Conservation (phyloP, 2,329 filamentous ascomycete species). For the Paraconiothyrium sp. region DNA sequence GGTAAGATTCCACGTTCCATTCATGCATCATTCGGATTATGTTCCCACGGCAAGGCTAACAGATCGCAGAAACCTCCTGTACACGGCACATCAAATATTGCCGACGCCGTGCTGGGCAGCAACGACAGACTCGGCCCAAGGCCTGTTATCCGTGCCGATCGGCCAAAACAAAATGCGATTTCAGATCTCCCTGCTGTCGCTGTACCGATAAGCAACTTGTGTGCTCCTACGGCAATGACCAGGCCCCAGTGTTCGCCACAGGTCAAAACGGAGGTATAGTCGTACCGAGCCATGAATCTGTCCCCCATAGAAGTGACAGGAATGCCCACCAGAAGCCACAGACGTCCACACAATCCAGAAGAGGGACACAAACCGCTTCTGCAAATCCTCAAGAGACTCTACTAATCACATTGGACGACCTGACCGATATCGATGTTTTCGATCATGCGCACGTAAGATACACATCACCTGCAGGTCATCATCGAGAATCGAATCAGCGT, state of each 20-base stretch:
- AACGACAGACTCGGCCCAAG: neutral
- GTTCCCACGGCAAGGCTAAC: neutral
- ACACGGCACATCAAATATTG: constrained; percentile 5
- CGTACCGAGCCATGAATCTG: neutral
- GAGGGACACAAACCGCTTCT: neutral
- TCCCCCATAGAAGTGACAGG: neutral
- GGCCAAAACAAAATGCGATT: constrained; percentile 4
- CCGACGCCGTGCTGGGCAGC: constrained; percentile 3
- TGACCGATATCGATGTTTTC: neutral
- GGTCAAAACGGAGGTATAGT: neutral
- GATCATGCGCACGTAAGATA: neutral
- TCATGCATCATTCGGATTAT: neutral
- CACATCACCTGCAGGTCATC: neutral
- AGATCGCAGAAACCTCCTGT: constrained; percentile 4
- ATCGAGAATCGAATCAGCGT: neutral
- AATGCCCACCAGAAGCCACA: too few species aligned
- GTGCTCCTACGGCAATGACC: neutral
- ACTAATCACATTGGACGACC: neutral
- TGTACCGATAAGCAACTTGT: neutral
- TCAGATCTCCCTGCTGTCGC: neutral
- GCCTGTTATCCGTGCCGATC: constrained; percentile 1
- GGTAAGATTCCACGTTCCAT: neutral
- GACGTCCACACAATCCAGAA: neutral
- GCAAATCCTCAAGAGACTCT: neutral
- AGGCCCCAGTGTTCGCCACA: neutral